Evolutionary conservation across 2,329 filamentous ascomycete species (phyloP), one percentile per base, ranked within the genome.

Genomic region (Arthrobotrys entomopaga): DNA sequence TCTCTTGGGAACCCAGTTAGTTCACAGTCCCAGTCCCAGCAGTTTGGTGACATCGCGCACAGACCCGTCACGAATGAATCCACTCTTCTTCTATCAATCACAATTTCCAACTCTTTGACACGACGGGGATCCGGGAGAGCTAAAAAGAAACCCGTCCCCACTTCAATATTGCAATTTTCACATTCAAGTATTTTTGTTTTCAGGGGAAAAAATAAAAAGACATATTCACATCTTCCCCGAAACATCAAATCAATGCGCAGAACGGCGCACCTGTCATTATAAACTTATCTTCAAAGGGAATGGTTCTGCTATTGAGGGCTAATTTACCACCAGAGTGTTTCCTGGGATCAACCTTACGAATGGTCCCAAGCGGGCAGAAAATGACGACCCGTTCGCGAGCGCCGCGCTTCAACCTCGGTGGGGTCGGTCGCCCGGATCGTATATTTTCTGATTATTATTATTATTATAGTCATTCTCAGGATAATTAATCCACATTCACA

Each of bases 101-200:
- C 43, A 60, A 52, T 65, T 26, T 15, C 29, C 29, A 34, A 34
- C 29, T n/a, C n/a, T n/a, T n/a, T n/a, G n/a, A n/a, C n/a, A n/a
- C n/a, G n/a, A 59, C 70, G 70, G 70, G 70, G 70, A 74, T 50
- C 63, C 70, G 70, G 70, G 63, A 74, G 58, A 63, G 63, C 63
- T 67, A 74, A 56, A 65, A 38, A 29, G 43, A 53, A 42, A 16
- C 42, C 58, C 48, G 6, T 46, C 42, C 13, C 42, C 42, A 46
- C 29, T 34, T 34, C 7, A 5, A 34, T 34, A 46, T 10, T 34
- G 7, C 7, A 5, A 34, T 34, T 34, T 34, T 34, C 29, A 34
- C 29, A 34, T 34, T 34, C 16, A 67, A 40, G 54, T 46, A 49
- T 10, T 54, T 48, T 26, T 50, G 2, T 8, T 13, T n/a, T 53